Evolutionary conservation across 805 yeast species (phyloP).

Genomic region (Kazachstania africana): DNA sequence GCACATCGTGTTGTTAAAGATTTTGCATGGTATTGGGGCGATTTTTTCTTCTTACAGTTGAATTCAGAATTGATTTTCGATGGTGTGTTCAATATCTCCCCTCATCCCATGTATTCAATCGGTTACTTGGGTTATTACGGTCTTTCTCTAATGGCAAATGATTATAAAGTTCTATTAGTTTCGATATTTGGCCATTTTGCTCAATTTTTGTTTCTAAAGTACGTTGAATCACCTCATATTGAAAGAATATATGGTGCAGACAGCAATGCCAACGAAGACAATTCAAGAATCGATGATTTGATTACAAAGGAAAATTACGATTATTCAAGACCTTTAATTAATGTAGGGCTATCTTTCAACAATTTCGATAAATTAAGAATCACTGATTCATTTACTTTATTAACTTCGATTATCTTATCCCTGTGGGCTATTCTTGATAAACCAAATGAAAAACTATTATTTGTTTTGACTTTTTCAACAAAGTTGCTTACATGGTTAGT

Average conservation of each 20-base stretch:
- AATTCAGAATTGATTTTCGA: constrained; percentile 64
- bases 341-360: constrained; percentile 31
- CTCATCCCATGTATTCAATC: constrained; percentile 87
- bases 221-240: constrained; percentile 78
- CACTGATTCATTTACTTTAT: constrained; percentile 44
- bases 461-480: constrained; percentile 32
- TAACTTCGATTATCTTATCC: constrained; percentile 34
- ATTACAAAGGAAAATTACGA: constrained; percentile 31
- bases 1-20: constrained; percentile 84
- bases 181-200: constrained; percentile 66
- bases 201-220: constrained; percentile 63
- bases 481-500: constrained; percentile 41
- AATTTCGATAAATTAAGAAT: constrained; percentile 55
- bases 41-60: constrained; percentile 70
- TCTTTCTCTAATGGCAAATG: constrained; percentile 62
- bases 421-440: constrained; percentile 22
- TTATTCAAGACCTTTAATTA: constrained; percentile 43
- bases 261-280: constrained; percentile 25
- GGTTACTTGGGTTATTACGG: constrained; percentile 86
- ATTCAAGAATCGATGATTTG: constrained; percentile 25
- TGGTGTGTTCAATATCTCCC: constrained; percentile 82
- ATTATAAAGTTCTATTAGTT: constrained; percentile 55
- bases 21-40: constrained; percentile 95
- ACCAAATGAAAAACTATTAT: constrained; percentile 20
- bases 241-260: constrained; percentile 60